Base-by-base conservation (phyloP, 2,329 filamentous ascomycete species). In the Metarhizium anisopliae region DNA sequence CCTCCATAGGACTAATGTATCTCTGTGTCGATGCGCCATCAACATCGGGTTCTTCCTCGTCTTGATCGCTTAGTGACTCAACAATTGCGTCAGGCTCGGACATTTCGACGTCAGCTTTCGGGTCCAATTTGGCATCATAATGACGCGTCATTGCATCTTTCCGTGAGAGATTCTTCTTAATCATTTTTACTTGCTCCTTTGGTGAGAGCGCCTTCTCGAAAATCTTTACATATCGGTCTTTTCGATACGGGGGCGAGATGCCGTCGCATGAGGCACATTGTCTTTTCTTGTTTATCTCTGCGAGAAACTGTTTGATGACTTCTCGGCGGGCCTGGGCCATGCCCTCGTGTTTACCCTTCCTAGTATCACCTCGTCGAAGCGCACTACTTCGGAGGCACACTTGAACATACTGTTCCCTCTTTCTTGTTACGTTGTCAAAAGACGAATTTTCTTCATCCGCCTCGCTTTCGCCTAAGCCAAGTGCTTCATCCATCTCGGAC, bases 151-250 rank as follows among this genome's bases (percentile, higher is more conserved):
- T 77, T 3, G 89, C 86, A 66, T 94, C 89, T 53, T 80, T 79
- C 40, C 83, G 77, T 63, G 84, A 86, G 67, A 91, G 82, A 52
- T 76, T 78, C 50, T 75, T 76, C 58, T 88, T 83, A 3, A 84
- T 80, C 87, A 95, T 95, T 59, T 86, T 84, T 47, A 84, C 80
- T 67, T 85, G 84, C 40, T 94, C 85, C 69, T 95, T 95, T 50
- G 79, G 72, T 50, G 79, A 82, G 56, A 96, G 74, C 2, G 87
- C 77, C 67, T 89, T 94, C 67, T 93, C 86, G 70, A 97, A 99
- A 54, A 99, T 91, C 71, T 97, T 99, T 67, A 92, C 87, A 64
- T 85, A 94, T 47, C 87, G 82, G 65, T 99, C 93, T 69, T 95
- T 96, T 63, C 93, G 85, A 71, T 90, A 97, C 2, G 78, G 77